Conservation (phyloP, 2,329 filamentous ascomycete genomes). For the Xylaria sp. region DNA sequence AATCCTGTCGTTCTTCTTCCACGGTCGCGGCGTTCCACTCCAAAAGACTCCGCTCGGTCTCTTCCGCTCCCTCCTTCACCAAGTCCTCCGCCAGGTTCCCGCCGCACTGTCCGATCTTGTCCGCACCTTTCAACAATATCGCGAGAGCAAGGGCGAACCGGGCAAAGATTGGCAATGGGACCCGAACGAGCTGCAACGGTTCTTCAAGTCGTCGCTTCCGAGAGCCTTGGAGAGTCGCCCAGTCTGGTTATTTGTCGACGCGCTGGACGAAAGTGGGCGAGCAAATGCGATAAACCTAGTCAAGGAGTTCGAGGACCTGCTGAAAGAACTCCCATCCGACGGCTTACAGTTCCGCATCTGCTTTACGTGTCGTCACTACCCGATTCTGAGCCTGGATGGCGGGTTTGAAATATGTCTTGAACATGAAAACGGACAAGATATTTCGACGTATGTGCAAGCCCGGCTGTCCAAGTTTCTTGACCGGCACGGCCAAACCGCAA, state of each 20-base stretch:
- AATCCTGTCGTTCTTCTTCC: conserved; percentile 7
- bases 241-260: conserved; percentile 7
- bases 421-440: background rate
- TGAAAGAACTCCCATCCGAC: background rate
- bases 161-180: background rate
- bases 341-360: background rate
- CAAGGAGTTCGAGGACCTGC: background rate
- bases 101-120: background rate
- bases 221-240: background rate
- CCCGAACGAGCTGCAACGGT: background rate
- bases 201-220: background rate
- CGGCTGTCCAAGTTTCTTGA: no score
- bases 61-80: conserved; percentile 1
- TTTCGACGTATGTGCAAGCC: background rate
- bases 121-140: background rate
- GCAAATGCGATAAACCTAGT: background rate
- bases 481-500: background rate
- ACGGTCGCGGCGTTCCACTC: background rate
- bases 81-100: background rate
- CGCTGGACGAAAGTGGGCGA: background rate
- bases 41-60: background rate
- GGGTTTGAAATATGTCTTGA: background rate
- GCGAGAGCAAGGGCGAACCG: background rate
- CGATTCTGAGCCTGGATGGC: background rate
- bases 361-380: conserved; percentile 6